Evolutionary conservation across 495 filamentous ascomycete species (phyloP), one percentile per base, ranked within the genome.

Genomic region (Echria macrotheca): DNA sequence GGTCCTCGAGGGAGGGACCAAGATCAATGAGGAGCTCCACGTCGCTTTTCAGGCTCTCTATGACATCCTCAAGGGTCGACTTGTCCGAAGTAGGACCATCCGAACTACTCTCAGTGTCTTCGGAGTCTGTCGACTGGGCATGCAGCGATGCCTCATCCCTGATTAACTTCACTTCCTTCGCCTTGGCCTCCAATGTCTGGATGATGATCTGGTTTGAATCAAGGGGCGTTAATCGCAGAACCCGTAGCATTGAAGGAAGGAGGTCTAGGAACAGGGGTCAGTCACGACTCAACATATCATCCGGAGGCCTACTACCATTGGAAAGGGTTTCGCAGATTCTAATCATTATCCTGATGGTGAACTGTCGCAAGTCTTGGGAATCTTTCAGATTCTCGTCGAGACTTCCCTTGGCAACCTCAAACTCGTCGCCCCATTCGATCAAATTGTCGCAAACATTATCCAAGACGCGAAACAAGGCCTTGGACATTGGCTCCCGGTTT

Each of bases 361-460:
- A 36, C 4, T 36, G 26, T 21, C 21, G 9, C 2, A 46, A 19
- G 15, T 46, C 43, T 18, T 35, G 43, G 2, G 43, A 46, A 11
- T 46, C 44, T 7, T 46, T 46, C 10, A 46, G 29, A n/a, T 17
- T n/a, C 11, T 46, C 44, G 7, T 46, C 44, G 11, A 46, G 29
- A 14, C 26, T 22, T 22, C 44, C 44, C 19, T 36, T 33, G 11
- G 28, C 28, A 23, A 46, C 44, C 4, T 24, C 36, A 2, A 35
- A 46, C 11, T 46, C 44, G 12, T 46, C 44, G 5, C 44, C 44
- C 44, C 44, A 46, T 35, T 35, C 44, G 29, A 46, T n/a, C n/a
- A 46, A 32, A 24, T 22, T 35, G 29, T 33, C 44, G 12, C 19
- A 33, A 18, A 23, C 29, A 31, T 24, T 36, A 11, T 46, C 44